phyloP scores from a whole-genome alignment of 139 green algal species.

The Chlorella sp. region DNA sequence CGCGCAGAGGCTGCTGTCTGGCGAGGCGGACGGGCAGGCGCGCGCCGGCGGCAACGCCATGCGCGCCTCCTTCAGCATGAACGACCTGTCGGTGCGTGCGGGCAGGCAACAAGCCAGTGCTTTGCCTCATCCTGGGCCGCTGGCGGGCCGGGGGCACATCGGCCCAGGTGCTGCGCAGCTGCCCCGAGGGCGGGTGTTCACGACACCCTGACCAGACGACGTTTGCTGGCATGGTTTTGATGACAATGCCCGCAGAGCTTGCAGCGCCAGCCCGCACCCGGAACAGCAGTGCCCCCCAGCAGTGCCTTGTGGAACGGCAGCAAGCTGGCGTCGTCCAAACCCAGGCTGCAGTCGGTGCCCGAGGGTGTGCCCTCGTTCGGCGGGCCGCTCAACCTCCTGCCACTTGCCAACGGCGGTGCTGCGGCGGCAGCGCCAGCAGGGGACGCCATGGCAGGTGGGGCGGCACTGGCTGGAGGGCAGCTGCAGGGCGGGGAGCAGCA shows the following conservation, averaged over 20 bases:
- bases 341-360: constrained; percentile 10
- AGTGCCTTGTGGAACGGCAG: too few relatives aligned
- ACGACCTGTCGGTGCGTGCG: constrained; percentile 8
- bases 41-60: background rate
- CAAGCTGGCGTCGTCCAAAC: constrained; percentile 13
- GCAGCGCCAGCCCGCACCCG: background rate
- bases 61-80: constrained; percentile 12
- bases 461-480: background rate
- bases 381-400: constrained; percentile 12
- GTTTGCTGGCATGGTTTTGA: background rate
- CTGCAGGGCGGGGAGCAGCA: too few relatives aligned
- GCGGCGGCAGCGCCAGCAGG: background rate
- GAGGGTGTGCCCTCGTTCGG: constrained; percentile 6
- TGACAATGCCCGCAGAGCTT: background rate
- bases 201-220: background rate
- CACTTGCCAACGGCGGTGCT: background rate
- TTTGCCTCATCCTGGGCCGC: too few relatives aligned
- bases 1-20: too few relatives aligned
- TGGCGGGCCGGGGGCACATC: background rate
- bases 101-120: background rate
- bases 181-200: too few relatives aligned
- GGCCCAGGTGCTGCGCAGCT: background rate
- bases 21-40: background rate
- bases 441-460: background rate
- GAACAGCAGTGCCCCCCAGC: constrained; percentile 1